Evolutionary conservation across 2,329 filamentous ascomycete genomes (phyloP), one percentile per base, ranked within the genome.

Genomic region (Hymenotorrendiella dingleyae): DNA sequence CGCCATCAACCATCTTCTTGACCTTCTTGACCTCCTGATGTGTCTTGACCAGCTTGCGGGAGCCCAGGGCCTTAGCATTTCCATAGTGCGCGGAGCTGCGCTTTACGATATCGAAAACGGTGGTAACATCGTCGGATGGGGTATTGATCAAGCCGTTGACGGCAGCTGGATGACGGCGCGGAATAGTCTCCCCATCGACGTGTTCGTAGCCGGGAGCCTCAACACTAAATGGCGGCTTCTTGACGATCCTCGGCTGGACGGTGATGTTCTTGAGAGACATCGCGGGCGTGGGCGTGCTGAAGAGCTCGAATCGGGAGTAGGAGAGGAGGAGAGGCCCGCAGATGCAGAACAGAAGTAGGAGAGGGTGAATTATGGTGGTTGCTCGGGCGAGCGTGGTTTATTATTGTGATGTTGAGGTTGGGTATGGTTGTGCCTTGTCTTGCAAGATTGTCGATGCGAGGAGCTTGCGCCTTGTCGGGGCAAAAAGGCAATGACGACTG

Each of bases 21-120:
- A 94, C 70, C 73, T 88, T 91, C 73, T 91, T 94, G 57, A 79
- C 85, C 68, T 94, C 87, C 54, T 82, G 74, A 64, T 93, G 86
- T 26, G 80, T 83, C 64, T 83, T 76, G 65, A 94, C 67, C 47
- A 93, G 73, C 62, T 77, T 82, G 51, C 87, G 81, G 54, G 77
- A 80, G 48, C 84, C 87, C 53, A 86, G 67, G 45, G 74, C 75
- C 62, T 80, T 80, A 43, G 73, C 68, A 57, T 84, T 80, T 54
- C 80, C 80, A 60, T 72, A 84, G 59, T 80, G 75, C 43, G 69
- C 74, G 36, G 83, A 81, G 47, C 80, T 79, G 51, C 75, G 73
- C 56, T 73, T 76, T 56, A 94, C 71, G 54, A 91, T 78, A 59
- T 94, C 87, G 67, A 80, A 89, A 53, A 82, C 71, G 47, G 87